Evolutionary conservation across 108 stramenopile species (phyloP).

Genomic region (Stephanodiscus triporus): DNA sequence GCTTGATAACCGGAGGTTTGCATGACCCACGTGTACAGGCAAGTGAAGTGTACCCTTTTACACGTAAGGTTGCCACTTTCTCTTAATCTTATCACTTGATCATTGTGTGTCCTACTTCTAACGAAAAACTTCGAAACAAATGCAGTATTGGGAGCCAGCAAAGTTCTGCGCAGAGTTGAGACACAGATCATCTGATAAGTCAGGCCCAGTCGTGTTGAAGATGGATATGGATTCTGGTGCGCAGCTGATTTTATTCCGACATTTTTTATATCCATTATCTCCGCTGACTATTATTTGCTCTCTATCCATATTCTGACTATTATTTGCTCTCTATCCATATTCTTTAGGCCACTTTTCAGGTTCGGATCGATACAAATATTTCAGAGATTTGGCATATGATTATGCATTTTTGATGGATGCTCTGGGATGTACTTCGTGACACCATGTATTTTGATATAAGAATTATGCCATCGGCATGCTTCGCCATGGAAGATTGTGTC

Average conservation of each 20-base stretch:
- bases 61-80: no score
- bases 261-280: not conserved
- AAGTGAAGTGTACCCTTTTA: slow-evolving; percentile 14
- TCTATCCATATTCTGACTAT: no score
- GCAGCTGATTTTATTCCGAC: not conserved
- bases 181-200: slow-evolving; percentile 30
- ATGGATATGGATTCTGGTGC: slow-evolving; percentile 82
- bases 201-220: slow-evolving; percentile 65
- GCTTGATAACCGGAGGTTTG: slow-evolving; percentile 92
- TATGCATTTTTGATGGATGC: slow-evolving; percentile 89
- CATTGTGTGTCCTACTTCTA: not conserved
- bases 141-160: slow-evolving; percentile 69
- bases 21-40: slow-evolving; percentile 90
- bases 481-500: not conserved
- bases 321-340: not conserved
- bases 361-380: slow-evolving; percentile 93
- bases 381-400: slow-evolving; percentile 88
- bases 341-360: slow-evolving; percentile 89
- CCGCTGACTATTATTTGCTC: not conserved
- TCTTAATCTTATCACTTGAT: not conserved
- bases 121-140: not conserved
- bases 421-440: slow-evolving; percentile 45
- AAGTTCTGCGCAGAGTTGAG: slow-evolving; percentile 69
- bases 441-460: no score
- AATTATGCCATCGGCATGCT: no score